Base-by-base conservation (phyloP, 2,329 filamentous ascomycete species). In the Monosporascus sp. region DNA sequence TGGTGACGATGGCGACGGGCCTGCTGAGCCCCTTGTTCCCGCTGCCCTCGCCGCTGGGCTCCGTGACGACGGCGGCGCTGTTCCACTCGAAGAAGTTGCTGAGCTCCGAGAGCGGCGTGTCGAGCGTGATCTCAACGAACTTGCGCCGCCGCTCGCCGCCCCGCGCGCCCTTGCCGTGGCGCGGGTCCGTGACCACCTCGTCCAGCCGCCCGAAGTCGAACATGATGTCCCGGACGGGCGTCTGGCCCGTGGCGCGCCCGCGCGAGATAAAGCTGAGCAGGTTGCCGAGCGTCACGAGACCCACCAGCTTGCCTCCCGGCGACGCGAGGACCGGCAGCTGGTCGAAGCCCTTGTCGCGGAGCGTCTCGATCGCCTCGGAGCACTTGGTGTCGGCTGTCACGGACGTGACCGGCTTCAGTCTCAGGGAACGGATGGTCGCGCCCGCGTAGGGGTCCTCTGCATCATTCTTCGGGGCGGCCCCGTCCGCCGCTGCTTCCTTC, bases 1-100 rank as follows among this genome's bases (percentile, higher is more conserved):
- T 99, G 35, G 94, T 97, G 7, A 95, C 92, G 8, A 99, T 85
- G 7, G 91, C 94, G 49, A 94, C 78, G 1, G 95, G 91, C 77
- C 90, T 95, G 46, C 81, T 80, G 52, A 83, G 70, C n/a, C 65
- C 62, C 41, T 65, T 65, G 14, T 75, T 81, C 55, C 78, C 72
- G 51, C 77, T 72, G 51, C 77, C 74, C 53, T 80, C 79, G 41
- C 74, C 74, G 24, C 43, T 45, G 61, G 82, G 80, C 70, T 97
- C 92, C 0, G 93, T 99, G 3, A 99, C 91, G 48, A 99, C 85
- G 0, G 94, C 94, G 0, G 94, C 93, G 62, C 89, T 94, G 73
- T 99, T 97, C 91, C 94, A 97, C 74, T 97, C 91, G 60, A 97
- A 91, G 74, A 99, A 99, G 65, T 89, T 86, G 76, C 91, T 93